phyloP scores from a whole-genome alignment of 345 rosid species.

The Populus deltoides region DNA sequence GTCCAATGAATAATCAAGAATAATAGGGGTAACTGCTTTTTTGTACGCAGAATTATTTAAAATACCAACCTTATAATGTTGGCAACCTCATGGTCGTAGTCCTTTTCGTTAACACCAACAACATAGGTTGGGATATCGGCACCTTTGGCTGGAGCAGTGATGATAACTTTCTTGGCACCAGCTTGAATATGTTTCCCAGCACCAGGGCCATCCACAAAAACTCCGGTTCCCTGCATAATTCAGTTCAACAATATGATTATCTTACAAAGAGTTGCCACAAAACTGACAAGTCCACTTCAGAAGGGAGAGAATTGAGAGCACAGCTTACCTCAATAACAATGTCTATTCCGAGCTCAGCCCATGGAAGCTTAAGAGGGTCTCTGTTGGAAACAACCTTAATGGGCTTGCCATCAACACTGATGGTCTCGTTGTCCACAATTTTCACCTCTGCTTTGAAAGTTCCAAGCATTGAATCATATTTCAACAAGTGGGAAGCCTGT shows the following conservation, averaged over 20 bases:
- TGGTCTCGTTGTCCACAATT: conserved; percentile 66
- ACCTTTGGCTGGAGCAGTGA: conserved; percentile 99
- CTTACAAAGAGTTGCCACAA: neutral
- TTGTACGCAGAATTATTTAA: neutral
- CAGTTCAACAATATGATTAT: neutral
- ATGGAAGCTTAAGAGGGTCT: conserved; percentile 96
- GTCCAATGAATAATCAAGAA: neutral
- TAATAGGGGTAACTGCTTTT: neutral
- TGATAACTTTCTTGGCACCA: conserved; percentile 93
- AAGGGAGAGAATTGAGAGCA: neutral
- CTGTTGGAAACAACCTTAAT: conserved; percentile 86
- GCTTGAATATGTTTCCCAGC: conserved; percentile 99
- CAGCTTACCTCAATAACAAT: conserved; percentile 82
- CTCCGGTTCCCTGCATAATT: conserved; percentile 80
- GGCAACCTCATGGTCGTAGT: conserved; percentile 68
- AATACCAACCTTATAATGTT: conserved; percentile 71
- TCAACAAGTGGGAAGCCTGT: conserved; percentile 95
- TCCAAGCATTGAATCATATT: conserved; percentile 94
- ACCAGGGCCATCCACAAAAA: conserved; percentile 98
- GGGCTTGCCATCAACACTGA: conserved; percentile 86
- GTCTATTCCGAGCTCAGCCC: conserved; percentile 97
- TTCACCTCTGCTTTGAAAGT: conserved; percentile 93
- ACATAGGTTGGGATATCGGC: conserved; percentile 97
- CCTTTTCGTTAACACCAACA: conserved; percentile 85
- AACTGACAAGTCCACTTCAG: neutral